Percentiles rank a stretch among this genome's conserved stretches.
Evolutionary conservation across 2,329 filamentous ascomycete genomes (phyloP).

Genomic region (Cylindrodendrum hubeiense): DNA sequence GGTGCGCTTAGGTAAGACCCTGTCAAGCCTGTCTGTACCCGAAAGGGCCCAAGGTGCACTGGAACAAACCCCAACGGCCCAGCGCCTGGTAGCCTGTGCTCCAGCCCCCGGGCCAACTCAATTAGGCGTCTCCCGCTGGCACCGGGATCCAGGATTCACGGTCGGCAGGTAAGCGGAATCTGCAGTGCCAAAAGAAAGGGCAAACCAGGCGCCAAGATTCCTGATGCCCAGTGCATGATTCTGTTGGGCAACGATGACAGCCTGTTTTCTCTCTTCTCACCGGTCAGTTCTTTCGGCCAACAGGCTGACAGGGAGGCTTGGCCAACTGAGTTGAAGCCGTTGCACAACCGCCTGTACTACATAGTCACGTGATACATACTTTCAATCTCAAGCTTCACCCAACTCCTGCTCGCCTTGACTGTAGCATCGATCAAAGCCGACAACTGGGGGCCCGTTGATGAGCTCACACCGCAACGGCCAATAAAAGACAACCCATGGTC

Average conservation of each 20-base stretch:
- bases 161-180: constrained; percentile 1
- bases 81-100: constrained; percentile 9
- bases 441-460: not conserved
- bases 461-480: not conserved
- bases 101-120: constrained; percentile 1
- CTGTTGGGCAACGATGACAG: not conserved
- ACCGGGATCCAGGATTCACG: not conserved
- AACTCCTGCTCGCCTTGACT: not conserved
- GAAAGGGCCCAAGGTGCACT: not conserved
- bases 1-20: constrained; percentile 22
- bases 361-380: not conserved
- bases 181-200: not conserved
- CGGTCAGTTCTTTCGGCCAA: not conserved
- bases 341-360: not conserved
- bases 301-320: not conserved
- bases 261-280: not conserved
- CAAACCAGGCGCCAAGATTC: not conserved
- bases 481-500: not conserved
- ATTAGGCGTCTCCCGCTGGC: constrained; percentile 2
- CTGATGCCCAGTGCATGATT: not conserved
- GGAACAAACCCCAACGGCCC: not conserved
- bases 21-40: not conserved
- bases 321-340: not conserved
- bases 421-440: not conserved
- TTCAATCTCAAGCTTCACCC: not conserved